A percentile compares a stretch with the other conserved stretches of the same genome.
These are phyloP conservation scores for Camellia sinensis DNA, from an alignment of 148 eudicot species.

Conservation along the genomic window DNA sequence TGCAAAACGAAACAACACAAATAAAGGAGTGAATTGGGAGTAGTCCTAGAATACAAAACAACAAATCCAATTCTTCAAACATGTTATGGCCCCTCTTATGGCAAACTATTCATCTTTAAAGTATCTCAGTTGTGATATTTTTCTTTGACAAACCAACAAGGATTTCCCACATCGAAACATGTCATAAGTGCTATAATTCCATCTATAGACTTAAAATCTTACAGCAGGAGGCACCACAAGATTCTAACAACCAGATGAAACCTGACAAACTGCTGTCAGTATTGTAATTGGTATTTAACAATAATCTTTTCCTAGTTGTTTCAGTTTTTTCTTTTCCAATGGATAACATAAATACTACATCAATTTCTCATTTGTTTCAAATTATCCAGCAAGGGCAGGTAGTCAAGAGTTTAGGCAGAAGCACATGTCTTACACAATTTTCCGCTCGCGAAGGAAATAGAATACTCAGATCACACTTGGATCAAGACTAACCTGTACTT, in stretches of 20 bases:
- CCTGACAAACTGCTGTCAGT: not conserved
- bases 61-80: not conserved
- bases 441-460: not conserved
- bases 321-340: not conserved
- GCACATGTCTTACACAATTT: not conserved
- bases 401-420: not conserved
- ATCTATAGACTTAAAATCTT: not conserved
- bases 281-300: not conserved
- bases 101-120: not conserved
- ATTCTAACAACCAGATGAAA: not conserved
- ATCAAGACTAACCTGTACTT: constrained; percentile 58
- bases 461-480: not conserved
- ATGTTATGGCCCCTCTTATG: not conserved
- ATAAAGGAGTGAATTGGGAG: not conserved
- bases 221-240: not conserved
- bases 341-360: not conserved
- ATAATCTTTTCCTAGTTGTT: not conserved
- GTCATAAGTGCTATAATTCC: not conserved
- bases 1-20: constrained; percentile 26
- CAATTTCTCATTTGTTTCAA: not conserved
- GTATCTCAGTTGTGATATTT: not conserved
- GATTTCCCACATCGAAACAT: not conserved
- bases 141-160: not conserved
- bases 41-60: not conserved
- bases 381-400: constrained; percentile 2